Conservation (phyloP, 2,329 filamentous ascomycete genomes). For the Alternaria viburni region DNA sequence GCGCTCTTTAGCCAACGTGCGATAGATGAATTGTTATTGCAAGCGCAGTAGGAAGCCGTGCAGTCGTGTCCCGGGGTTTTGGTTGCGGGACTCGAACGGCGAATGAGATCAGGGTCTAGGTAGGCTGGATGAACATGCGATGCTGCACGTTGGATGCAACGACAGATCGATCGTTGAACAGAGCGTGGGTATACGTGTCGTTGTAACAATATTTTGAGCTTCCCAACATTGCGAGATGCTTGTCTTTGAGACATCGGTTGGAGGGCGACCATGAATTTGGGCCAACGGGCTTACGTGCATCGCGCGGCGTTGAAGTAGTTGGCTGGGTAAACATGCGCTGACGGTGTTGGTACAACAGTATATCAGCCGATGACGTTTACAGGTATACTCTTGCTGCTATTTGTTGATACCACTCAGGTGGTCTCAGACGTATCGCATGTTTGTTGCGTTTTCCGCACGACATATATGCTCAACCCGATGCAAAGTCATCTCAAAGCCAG, state of each 20-base stretch:
- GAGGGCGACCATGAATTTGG: background rate
- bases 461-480: constrained; percentile 61
- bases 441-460: constrained; percentile 59
- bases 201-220: background rate
- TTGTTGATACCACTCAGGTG: background rate
- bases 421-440: constrained; percentile 52
- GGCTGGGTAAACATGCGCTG: background rate
- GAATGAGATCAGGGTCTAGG: constrained; percentile 1
- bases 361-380: background rate
- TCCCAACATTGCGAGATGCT: constrained; percentile 7
- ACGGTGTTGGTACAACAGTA: background rate
- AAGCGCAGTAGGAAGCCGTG: background rate
- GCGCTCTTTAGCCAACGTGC: constrained; percentile 13
- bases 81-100: background rate
- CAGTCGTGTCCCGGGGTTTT: background rate
- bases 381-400: background rate
- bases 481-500: constrained; percentile 66
- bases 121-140: background rate
- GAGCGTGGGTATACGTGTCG: background rate
- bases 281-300: background rate
- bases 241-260: background rate
- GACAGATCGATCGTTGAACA: background rate
- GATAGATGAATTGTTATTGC: constrained; percentile 17
- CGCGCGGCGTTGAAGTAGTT: background rate
- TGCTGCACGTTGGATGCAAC: background rate